A percentile compares a stretch with the other conserved stretches of the same genome.
These are phyloP conservation scores for Mycena galopus DNA, from an alignment of 768 basidiomycete genomes.

Conservation along the genomic window DNA sequence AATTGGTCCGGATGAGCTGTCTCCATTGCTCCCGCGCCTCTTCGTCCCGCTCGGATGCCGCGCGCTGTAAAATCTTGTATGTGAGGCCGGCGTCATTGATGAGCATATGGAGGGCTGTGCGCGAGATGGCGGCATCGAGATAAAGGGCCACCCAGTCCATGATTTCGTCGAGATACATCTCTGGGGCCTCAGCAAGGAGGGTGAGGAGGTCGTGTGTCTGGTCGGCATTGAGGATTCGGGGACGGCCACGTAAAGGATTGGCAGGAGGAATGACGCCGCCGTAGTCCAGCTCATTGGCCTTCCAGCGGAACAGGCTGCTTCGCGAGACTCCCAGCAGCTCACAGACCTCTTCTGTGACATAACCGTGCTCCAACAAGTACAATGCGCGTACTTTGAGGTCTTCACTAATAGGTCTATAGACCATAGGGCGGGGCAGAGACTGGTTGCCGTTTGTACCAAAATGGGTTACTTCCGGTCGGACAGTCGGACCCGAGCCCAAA, in stretches of 20 bases:
- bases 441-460: background rate
- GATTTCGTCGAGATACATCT: conserved; percentile 42
- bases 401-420: conserved; percentile 32
- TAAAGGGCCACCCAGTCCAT: conserved; percentile 38
- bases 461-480: background rate
- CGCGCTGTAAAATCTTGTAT: conserved; percentile 37
- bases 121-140: conserved; percentile 34
- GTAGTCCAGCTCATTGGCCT: conserved; percentile 11
- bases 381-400: conserved; percentile 33
- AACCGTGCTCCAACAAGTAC: conserved; percentile 31
- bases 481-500: too few relatives aligned
- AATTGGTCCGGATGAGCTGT: conserved; percentile 25
- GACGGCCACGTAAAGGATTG: conserved; percentile 28
- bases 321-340: conserved; percentile 32
- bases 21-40: conserved; percentile 32
- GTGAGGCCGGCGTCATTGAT: conserved; percentile 39
- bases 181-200: conserved; percentile 30
- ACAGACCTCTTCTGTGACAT: conserved; percentile 30
- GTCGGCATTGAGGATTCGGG: conserved; percentile 32
- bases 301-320: conserved; percentile 29
- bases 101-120: conserved; percentile 35
- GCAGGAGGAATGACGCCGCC: conserved; percentile 22
- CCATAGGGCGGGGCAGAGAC: conserved; percentile 9
- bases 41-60: conserved; percentile 41
- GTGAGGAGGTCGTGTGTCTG: conserved; percentile 28